These are phyloP conservation scores for Periconia digitata DNA, from an alignment of 2,329 filamentous ascomycete genomes.

Conservation along the genomic window DNA sequence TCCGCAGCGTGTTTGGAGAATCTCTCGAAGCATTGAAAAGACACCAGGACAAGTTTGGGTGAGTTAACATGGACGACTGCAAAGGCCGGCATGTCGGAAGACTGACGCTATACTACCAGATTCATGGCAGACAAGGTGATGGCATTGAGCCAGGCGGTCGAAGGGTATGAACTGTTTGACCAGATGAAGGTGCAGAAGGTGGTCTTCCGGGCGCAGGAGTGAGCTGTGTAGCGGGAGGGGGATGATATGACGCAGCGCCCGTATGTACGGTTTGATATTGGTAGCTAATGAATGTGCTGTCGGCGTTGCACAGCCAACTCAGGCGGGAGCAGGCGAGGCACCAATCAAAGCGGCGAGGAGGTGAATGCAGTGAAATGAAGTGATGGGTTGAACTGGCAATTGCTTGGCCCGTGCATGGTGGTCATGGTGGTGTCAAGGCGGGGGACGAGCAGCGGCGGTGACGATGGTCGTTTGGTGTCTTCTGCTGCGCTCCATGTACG, in stretches of 20 bases:
- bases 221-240: slow-evolving; percentile 4
- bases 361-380: not conserved
- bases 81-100: not conserved
- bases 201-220: slow-evolving; percentile 51
- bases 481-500: too few relatives aligned
- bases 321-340: too few relatives aligned
- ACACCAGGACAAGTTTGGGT: slow-evolving; percentile 53
- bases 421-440: too few relatives aligned
- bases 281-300: too few relatives aligned
- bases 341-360: not conserved
- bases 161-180: slow-evolving; percentile 57
- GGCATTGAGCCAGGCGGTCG: slow-evolving; percentile 52
- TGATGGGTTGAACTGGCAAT: not conserved
- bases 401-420: too few relatives aligned
- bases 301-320: too few relatives aligned
- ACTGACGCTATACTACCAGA: slow-evolving; percentile 21
- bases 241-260: not conserved
- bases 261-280: not conserved
- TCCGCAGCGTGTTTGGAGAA: slow-evolving; percentile 52
- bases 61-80: slow-evolving; percentile 15
- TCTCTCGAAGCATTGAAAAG: slow-evolving; percentile 49
- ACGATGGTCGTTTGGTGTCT: too few relatives aligned
- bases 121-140: slow-evolving; percentile 59
- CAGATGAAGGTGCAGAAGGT: slow-evolving; percentile 57
- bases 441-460: too few relatives aligned